Evolutionary conservation across 2,329 filamentous ascomycete species (phyloP).

Genomic region (Lachnellula occidentalis): DNA sequence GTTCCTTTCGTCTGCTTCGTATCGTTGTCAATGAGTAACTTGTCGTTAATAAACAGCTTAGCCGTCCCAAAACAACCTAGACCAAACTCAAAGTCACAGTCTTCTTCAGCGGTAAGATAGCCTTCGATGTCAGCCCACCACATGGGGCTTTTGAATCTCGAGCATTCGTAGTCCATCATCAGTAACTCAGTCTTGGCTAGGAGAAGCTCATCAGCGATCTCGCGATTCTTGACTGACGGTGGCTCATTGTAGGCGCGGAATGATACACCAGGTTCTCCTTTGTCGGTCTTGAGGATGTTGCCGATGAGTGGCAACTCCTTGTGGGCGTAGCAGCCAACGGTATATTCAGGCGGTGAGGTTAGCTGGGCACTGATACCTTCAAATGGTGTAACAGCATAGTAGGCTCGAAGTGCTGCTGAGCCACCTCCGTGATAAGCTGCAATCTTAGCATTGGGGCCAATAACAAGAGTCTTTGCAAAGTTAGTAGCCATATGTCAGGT

Average conservation of each 20-base stretch:
- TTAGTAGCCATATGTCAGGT: background rate
- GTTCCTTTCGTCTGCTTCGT: slow-evolving; percentile 30
- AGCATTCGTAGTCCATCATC: slow-evolving; percentile 41
- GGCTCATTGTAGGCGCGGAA: slow-evolving; percentile 34
- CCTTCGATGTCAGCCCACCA: slow-evolving; percentile 38
- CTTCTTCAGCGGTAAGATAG: slow-evolving; percentile 26
- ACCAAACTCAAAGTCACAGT: slow-evolving; percentile 31
- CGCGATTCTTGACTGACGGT: slow-evolving; percentile 13
- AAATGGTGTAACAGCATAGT: slow-evolving; percentile 59
- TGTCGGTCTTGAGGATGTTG: slow-evolving; percentile 42
- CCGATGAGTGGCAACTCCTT: slow-evolving; percentile 57
- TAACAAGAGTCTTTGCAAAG: slow-evolving; percentile 41
- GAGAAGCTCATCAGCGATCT: slow-evolving; percentile 21
- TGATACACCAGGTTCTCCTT: slow-evolving; percentile 51
- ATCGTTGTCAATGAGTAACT: slow-evolving; percentile 33
- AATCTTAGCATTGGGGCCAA: slow-evolving; percentile 53
- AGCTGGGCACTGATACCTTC: slow-evolving; percentile 60
- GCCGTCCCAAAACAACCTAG: slow-evolving; percentile 31
- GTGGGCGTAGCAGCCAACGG: slow-evolving; percentile 59
- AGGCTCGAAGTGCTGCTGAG: slow-evolving; percentile 29
- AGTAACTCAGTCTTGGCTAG: slow-evolving; percentile 24
- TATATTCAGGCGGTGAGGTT: slow-evolving; percentile 40
- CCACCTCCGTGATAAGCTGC: slow-evolving; percentile 40
- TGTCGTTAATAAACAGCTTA: slow-evolving; percentile 33
- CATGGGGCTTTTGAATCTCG: slow-evolving; percentile 30